A percentile compares a stretch with the other conserved stretches of the same genome.
Conservation (phyloP, 805 yeast genomes). For the Wickerhamomyces bovis region DNA sequence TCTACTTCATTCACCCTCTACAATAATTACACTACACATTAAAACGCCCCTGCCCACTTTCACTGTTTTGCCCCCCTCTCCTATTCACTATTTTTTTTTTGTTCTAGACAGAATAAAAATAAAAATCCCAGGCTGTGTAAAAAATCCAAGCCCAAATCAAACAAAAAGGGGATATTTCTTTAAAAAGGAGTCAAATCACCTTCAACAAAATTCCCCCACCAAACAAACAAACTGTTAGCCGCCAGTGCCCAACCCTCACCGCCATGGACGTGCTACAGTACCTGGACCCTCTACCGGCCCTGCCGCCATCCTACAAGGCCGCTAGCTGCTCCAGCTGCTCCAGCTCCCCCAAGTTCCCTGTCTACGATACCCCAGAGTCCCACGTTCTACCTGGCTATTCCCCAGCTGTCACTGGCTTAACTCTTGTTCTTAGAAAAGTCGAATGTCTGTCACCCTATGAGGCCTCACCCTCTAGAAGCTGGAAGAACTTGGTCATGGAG, state of each 20-base stretch:
- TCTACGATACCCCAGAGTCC: conserved; percentile 26
- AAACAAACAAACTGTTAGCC: neutral
- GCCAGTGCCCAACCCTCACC: neutral
- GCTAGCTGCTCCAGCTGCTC: conserved; percentile 8
- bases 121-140: neutral
- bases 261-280: conserved; percentile 14
- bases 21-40: too few species aligned
- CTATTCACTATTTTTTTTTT: too few species aligned
- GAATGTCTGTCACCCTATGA: conserved; percentile 81
- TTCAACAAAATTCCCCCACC: neutral
- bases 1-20: too few species aligned
- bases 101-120: too few species aligned
- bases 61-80: too few species aligned
- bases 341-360: conserved; percentile 25
- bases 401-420: conserved; percentile 59
- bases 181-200: neutral
- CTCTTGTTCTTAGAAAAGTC: conserved; percentile 53
- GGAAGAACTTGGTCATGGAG: conserved; percentile 68
- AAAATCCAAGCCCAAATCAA: neutral
- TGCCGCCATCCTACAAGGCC: conserved; percentile 11
- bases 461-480: conserved; percentile 54
- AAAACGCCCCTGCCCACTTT: too few species aligned
- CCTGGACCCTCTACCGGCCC: conserved; percentile 11
- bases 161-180: neutral
- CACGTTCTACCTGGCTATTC: conserved; percentile 51